phyloP scores from a whole-genome alignment of 257 asterid genomes.

The Nicotiana obtusifolia region DNA sequence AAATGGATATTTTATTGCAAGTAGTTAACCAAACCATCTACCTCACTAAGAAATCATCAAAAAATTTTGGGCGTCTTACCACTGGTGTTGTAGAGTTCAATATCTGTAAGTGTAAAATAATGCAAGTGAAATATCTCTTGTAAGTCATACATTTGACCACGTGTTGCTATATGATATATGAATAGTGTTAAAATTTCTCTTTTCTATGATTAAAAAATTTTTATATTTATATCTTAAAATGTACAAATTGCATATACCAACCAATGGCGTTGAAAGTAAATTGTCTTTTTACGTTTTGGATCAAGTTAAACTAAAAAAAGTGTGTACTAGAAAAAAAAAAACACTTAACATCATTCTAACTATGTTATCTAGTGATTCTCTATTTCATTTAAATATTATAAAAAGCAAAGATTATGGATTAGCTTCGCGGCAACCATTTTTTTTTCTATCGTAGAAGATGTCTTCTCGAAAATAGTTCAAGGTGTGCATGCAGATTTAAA shows the following conservation, averaged over 20 bases:
- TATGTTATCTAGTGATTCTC: not conserved
- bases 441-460: not conserved
- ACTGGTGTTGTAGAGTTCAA: not conserved
- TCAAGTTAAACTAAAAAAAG: not conserved
- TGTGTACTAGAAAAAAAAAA: too few species aligned
- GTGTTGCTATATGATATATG: not conserved
- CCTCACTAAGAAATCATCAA: not conserved
- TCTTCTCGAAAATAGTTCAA: too few species aligned
- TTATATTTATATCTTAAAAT: not conserved
- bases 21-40: not conserved
- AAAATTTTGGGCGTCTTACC: too few species aligned
- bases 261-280: too few species aligned
- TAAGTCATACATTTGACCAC: not conserved
- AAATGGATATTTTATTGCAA: not conserved
- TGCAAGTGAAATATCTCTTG: not conserved
- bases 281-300: not conserved
- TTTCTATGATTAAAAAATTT: not conserved
- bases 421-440: not conserved
- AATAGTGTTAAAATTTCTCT: not conserved
- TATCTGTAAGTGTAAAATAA: too few species aligned
- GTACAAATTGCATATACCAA: too few species aligned
- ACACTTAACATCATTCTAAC: not conserved
- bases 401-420: not conserved
- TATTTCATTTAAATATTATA: not conserved
- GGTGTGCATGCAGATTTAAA: too few species aligned